These are phyloP conservation scores for Raddia distichophylla DNA, from an alignment of 176 grass and related monocot genomes.

Conservation along the genomic window DNA sequence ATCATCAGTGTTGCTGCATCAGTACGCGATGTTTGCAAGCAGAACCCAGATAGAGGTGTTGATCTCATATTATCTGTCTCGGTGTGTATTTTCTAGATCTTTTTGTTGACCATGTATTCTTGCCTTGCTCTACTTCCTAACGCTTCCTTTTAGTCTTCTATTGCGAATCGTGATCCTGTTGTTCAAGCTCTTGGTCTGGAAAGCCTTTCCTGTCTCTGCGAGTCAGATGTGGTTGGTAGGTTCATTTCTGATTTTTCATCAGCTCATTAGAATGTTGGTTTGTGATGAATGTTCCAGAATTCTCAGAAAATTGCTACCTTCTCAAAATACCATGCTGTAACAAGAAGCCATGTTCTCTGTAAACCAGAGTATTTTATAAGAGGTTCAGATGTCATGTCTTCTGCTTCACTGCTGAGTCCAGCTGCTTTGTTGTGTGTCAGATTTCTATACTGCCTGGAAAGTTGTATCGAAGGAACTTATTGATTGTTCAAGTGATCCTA, in stretches of 20 bases:
- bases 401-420: slow-evolving; percentile 44
- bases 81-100: slow-evolving; percentile 49
- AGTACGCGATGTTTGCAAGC: slow-evolving; percentile 89
- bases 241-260: slow-evolving; percentile 33
- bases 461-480: slow-evolving; percentile 78
- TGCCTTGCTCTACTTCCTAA: slow-evolving; percentile 43
- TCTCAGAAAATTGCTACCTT: neutral
- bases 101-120: slow-evolving; percentile 25
- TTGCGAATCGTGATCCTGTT: slow-evolving; percentile 64
- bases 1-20: slow-evolving; percentile 76
- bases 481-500: slow-evolving; percentile 67
- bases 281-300: neutral
- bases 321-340: slow-evolving; percentile 15
- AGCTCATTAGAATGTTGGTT: slow-evolving; percentile 26
- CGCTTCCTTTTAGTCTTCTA: slow-evolving; percentile 63
- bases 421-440: slow-evolving; percentile 47
- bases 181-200: slow-evolving; percentile 93
- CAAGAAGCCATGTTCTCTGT: slow-evolving; percentile 33
- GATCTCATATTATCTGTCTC: slow-evolving; percentile 89
- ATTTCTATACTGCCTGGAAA: slow-evolving; percentile 95
- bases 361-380: slow-evolving; percentile 3
- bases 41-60: slow-evolving; percentile 92
- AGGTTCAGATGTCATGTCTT: slow-evolving; percentile 21
- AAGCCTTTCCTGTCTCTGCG: slow-evolving; percentile 83
- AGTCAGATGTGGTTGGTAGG: slow-evolving; percentile 88